Conservation (phyloP, 306 rosid genomes). For the Pueraria montana region DNA sequence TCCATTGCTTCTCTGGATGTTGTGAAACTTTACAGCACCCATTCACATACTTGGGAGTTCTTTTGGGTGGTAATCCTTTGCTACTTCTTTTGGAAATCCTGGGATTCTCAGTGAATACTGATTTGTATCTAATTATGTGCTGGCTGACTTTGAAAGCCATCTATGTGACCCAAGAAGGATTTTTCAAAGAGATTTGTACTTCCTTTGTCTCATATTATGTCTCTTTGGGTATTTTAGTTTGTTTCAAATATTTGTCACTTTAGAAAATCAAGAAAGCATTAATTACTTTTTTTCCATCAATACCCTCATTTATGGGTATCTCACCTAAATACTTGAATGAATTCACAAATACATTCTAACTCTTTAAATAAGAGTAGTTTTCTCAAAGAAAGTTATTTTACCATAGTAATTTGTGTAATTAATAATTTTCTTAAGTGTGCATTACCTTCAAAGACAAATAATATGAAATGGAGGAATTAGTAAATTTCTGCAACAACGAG, state of each 20-base stretch:
- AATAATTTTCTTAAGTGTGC: neutral
- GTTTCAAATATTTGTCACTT: neutral
- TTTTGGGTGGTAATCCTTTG: neutral
- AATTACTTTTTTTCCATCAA: neutral
- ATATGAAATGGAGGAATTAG: neutral
- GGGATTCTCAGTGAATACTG: slow-evolving; percentile 2
- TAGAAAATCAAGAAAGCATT: neutral
- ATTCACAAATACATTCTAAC: neutral
- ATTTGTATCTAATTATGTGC: neutral
- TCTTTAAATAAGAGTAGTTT: neutral
- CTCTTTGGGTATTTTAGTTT: neutral
- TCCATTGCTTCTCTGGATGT: slow-evolving; percentile 19
- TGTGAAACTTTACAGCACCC: neutral
- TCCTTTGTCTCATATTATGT: neutral
- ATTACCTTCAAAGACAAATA: neutral
- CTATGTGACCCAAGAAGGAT: neutral
- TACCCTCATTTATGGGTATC: neutral
- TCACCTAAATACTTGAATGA: neutral
- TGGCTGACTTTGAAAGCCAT: slow-evolving; percentile 4
- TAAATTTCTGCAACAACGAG: slow-evolving; percentile 16
- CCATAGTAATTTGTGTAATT: neutral
- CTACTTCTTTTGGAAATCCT: slow-evolving; percentile 13
- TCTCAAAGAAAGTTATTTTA: neutral
- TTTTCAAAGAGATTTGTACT: slow-evolving; percentile 6
- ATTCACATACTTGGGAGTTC: neutral